These are phyloP conservation scores for Suhomyces terraborum DNA, from an alignment of 1,139 yeast genomes.

Conservation along the genomic window DNA sequence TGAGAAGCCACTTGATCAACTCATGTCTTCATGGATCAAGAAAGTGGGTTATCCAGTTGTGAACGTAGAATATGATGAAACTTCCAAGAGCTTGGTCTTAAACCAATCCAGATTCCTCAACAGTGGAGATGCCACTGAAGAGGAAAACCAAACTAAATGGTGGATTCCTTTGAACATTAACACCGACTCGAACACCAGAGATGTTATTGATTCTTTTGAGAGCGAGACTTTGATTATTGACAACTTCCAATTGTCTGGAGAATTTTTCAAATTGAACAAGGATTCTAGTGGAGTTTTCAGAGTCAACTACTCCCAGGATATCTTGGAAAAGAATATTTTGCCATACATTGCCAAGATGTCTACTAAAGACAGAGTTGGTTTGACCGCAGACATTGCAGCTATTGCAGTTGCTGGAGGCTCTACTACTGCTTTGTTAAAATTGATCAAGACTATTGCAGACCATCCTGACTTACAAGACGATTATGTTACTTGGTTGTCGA, in stretches of 20 bases:
- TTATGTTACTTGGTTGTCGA: conserved; percentile 67
- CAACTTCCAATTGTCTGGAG: conserved; percentile 24
- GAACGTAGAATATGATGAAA: conserved; percentile 53
- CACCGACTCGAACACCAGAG: conserved; percentile 11
- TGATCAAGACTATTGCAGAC: conserved; percentile 44
- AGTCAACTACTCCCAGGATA: conserved; percentile 57
- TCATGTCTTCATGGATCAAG: conserved; percentile 83
- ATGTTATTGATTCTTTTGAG: conserved; percentile 38
- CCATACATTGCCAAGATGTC: conserved; percentile 48
- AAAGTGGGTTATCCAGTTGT: conserved; percentile 85
- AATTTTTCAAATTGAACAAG: conserved; percentile 61
- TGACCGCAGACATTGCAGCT: conserved; percentile 64
- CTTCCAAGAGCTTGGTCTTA: conserved; percentile 45
- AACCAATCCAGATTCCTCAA: conserved; percentile 75
- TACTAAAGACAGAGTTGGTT: conserved; percentile 63
- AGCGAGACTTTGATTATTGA: conserved; percentile 25
- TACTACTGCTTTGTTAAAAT: conserved; percentile 46
- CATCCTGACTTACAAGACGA: conserved; percentile 47
- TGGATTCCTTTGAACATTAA: conserved; percentile 66
- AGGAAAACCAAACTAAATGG: conserved; percentile 55
- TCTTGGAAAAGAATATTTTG: conserved; percentile 48
- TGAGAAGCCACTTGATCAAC: conserved; percentile 68
- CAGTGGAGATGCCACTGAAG: conserved; percentile 76
- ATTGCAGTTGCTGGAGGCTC: conserved; percentile 64
- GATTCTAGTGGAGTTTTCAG: conserved; percentile 67